Base-by-base conservation (phyloP, 306 rosid species). In the Fragaria ananassa region DNA sequence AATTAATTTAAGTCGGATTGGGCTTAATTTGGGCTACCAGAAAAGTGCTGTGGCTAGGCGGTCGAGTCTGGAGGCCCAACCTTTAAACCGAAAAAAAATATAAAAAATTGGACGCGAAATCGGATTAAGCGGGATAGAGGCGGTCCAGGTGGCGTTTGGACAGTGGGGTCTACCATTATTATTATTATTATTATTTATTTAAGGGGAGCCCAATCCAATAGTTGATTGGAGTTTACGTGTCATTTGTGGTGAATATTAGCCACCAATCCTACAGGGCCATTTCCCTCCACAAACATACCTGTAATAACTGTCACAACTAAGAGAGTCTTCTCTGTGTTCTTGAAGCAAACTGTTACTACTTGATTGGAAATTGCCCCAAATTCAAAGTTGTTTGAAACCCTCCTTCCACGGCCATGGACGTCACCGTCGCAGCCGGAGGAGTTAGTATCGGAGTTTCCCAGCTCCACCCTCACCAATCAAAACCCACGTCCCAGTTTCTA, bases 271-370 rank as follows among this genome's bases (percentile, higher is more conserved):
- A 6, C 60, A 31, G 76, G 78, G 51, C 62, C 75, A 81, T 77
- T 84, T 53, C 31, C 85, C 78, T 81, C 96, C 97, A 87, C 97
- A 83, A 77, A 83, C 56, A 76, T 70, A 86, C 88, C 87, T 58
- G 86, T 82, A 79, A 47, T 72, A 85, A 82, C 84, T 14, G 77
- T 76, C 83, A 39, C 68, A 29, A 6, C 27, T 8, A 2, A 10
- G 63, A 57, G 63, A 57, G 8, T 23, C 25, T 21, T 12, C 23
- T 12, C 27, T 19, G 25, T n/a, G 21, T 56, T 58, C 34, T 25
- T 10, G 5, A 58, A 58, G 34, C 63, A 25, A 57, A 57, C 11
- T 6, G 54, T 6, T 57, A 8, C 29, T 12, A 23, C 62, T 7
- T 1, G 17, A 60, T 3, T 58, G 4, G 35, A 68, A n/a, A 61